Evolutionary conservation across 805 yeast genomes (phyloP).

Genomic region (Yarrowia yakushimensis): DNA sequence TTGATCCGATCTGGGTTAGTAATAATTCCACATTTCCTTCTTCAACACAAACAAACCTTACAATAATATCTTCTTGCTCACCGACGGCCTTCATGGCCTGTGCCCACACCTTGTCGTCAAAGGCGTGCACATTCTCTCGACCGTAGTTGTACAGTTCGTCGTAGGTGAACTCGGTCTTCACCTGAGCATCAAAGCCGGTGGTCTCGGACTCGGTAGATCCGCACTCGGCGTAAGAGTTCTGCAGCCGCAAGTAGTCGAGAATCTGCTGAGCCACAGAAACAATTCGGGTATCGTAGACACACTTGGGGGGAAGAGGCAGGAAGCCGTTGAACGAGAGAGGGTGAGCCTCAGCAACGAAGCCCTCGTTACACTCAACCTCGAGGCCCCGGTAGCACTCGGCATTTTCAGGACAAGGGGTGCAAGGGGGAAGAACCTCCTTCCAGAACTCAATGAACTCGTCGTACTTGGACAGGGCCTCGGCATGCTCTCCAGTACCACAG

Average conservation of each 20-base stretch:
- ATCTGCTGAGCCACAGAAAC: conserved; percentile 63
- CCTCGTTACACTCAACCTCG: conserved; percentile 66
- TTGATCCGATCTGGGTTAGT: conserved; percentile 25
- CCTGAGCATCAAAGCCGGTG: neutral
- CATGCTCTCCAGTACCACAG: conserved; percentile 49
- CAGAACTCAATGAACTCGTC: conserved; percentile 36
- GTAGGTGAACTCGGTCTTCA: conserved; percentile 11
- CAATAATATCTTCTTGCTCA: conserved; percentile 25
- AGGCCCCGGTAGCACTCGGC: conserved; percentile 66
- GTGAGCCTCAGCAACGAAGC: conserved; percentile 22
- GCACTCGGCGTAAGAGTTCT: conserved; percentile 63
- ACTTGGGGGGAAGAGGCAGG: conserved; percentile 59
- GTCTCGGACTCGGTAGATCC: conserved; percentile 39
- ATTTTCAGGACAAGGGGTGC: conserved; percentile 77
- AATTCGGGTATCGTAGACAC: conserved; percentile 71
- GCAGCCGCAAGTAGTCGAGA: conserved; percentile 58
- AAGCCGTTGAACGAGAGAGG: conserved; percentile 47
- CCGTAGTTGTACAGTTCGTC: conserved; percentile 19
- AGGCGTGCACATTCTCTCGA: conserved; percentile 8
- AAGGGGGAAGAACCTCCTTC: conserved; percentile 52
- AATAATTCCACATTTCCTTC: neutral
- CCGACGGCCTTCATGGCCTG: conserved; percentile 26
- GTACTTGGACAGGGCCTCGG: conserved; percentile 38
- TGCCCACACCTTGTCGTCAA: conserved; percentile 24
- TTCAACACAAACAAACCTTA: conserved; percentile 23